phyloP scores from a whole-genome alignment of 352 stramenopile species.

The Globisporangium iwayamae region DNA sequence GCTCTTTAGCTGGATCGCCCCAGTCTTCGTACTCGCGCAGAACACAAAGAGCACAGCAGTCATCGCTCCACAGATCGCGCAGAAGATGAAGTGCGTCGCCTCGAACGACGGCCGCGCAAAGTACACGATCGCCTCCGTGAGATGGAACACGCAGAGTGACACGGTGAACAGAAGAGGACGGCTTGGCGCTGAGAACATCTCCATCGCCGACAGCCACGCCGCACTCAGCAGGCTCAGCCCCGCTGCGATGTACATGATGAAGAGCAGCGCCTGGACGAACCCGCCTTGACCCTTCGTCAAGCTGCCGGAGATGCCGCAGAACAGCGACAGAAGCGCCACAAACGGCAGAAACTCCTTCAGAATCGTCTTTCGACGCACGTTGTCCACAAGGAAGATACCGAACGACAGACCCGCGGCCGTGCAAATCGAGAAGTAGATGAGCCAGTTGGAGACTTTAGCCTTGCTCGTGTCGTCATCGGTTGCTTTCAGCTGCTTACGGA shows the following conservation, averaged over 20 bases:
- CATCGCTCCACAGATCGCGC: constrained; percentile 31
- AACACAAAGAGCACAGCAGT: constrained; percentile 70
- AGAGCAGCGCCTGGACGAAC: constrained; percentile 48
- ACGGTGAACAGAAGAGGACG: constrained; percentile 64
- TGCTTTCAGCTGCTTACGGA: constrained; percentile 39
- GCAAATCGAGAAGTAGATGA: constrained; percentile 53
- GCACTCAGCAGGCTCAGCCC: constrained; percentile 72
- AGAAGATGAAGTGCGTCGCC: constrained; percentile 54
- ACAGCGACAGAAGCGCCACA: constrained; percentile 55
- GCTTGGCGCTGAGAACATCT: constrained; percentile 75
- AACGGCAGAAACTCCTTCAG: constrained; percentile 85
- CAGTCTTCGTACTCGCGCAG: constrained; percentile 76
- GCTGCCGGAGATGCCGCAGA: constrained; percentile 47
- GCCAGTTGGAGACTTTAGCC: constrained; percentile 42
- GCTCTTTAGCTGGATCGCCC: constrained; percentile 81
- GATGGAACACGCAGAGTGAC: constrained; percentile 67
- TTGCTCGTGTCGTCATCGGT: constrained; percentile 15
- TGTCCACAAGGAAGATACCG: constrained; percentile 78
- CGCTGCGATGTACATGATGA: constrained; percentile 59
- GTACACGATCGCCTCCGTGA: constrained; percentile 51
- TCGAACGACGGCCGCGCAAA: constrained; percentile 60
- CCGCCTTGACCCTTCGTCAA: constrained; percentile 29
- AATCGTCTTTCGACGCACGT: constrained; percentile 86
- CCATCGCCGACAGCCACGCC: constrained; percentile 67
- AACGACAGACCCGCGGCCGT: constrained; percentile 52